These are phyloP conservation scores for Ceratocystis ficicola DNA, from an alignment of 2,329 filamentous ascomycete genomes.

Conservation along the genomic window DNA sequence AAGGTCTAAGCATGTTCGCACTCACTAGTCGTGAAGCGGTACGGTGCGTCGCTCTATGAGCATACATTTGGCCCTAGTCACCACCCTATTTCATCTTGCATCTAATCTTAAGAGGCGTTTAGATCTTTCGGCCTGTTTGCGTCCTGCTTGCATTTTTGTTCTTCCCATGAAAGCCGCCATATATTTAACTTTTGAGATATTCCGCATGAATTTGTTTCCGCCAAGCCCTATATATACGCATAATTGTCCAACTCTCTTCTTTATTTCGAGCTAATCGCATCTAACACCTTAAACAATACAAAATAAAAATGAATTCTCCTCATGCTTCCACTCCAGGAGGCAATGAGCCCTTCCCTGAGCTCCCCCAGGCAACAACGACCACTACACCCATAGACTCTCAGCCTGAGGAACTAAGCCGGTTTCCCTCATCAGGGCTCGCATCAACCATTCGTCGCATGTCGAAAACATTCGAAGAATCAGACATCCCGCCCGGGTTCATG, in stretches of 20 bases:
- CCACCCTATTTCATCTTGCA: not conserved
- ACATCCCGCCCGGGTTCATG: constrained; percentile 37
- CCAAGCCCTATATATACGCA: not conserved
- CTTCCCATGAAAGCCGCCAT: not conserved
- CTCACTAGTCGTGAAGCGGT: not conserved
- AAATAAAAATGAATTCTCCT: not conserved
- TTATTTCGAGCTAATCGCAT: not conserved
- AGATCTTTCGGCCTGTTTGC: not conserved
- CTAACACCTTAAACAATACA: not conserved
- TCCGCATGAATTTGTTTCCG: not conserved
- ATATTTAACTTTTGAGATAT: not conserved
- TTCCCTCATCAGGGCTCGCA: constrained; percentile 9
- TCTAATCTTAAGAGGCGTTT: not conserved
- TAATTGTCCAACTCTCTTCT: not conserved
- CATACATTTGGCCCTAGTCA: not conserved
- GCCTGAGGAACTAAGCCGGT: constrained; percentile 1
- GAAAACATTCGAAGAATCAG: constrained; percentile 35
- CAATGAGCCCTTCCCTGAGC: constrained; percentile 6
- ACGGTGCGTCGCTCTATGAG: not conserved
- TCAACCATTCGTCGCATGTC: constrained; percentile 28
- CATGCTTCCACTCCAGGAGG: not conserved
- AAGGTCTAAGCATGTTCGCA: not conserved
- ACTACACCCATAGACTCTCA: not conserved
- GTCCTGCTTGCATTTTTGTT: not conserved
- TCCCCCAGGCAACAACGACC: not conserved